Base-by-base conservation (phyloP, 495 filamentous ascomycete species). In the Annulohypoxylon nitens region DNA sequence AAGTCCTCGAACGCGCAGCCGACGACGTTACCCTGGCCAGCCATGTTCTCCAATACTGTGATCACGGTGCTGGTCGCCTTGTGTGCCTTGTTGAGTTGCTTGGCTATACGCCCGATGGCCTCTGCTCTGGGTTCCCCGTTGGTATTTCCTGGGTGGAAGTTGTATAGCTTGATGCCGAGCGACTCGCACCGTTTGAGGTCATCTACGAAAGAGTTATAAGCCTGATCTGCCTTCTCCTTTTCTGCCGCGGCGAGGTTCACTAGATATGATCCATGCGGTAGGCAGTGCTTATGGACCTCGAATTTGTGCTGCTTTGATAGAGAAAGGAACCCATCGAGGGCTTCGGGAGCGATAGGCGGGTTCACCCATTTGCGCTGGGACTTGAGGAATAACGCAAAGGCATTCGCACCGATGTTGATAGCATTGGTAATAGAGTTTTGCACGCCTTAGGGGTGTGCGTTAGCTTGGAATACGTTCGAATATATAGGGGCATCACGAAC, bases 331-430 rank as follows among this genome's bases (percentile, higher is more conserved):
- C 88, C 84, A 36, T 90, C 85, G 54, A 84, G 80, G 39, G 91
- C 87, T 16, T 93, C 90, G 62, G 88, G 80, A 34, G 90, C 85
- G 2, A 98, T 83, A 10, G 91, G 87, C 0, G 95, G 94, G 73
- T 91, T 95, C n/a, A 86, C 83, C 96, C 96, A 99, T 83, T 97
- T 98, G 45, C 93, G 89, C 78, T 98, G 97, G 0, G 92, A 96
- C 78, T 98, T 98, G 64, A 98, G 86, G 81, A 99, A 99, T 20
- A 98, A 81, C 12, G 96, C 96, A 70, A 98, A 96, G 20, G 94
- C 89, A 76, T 99, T 99, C 23, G 90, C 94, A 63, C 95, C 94
- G 68, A 97, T 94, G 23, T 94, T 85, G 8, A 90, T 78, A 67
- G 90, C 88, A 75, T 98, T 98, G 7, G 86, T 85, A 63, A 98